Evolutionary conservation across 1,284 basidiomycete genomes (phyloP), one percentile per base, ranked within the genome.

Genomic region (Pholiota adiposa): DNA sequence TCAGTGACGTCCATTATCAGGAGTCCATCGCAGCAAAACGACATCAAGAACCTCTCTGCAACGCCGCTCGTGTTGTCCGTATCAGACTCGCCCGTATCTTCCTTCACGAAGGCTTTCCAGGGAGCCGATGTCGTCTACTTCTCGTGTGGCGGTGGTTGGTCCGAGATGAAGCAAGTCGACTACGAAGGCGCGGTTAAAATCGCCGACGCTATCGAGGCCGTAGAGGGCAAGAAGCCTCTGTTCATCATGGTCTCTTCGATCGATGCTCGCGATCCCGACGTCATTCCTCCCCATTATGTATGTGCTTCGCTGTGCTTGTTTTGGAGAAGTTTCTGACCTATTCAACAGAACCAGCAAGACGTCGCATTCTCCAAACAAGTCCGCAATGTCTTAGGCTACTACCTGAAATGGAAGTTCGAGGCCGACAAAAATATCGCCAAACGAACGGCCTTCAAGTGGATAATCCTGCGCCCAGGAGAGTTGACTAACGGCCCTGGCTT

Each of bases 161-260:
- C 88, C 87, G 0, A 87, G 33, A 90, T 86, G 0, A 83, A 83
- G 64, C 79, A 79, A 23, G 89, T 93, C 9, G 91, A 93, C 70
- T 85, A 86, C 67, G 83, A 87, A 53, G 90, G 88, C 2, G 88
- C 89, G 0, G 66, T 91, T 56, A 91, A 90, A 72, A 83, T 89
- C 0, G 92, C 87, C 67, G 88, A 91, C 65, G 90, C 88, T 0
- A 79, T 92, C 60, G 87, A 90, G 67, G 72, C 65, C 1, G 76
- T 85, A 0, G 68, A 78, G 34, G 77, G 79, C 1, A 65, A 73
- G 6, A 80, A 80, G 59, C 87, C 87, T 19, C 72, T 81, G 27
- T 70, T 92, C 46, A 78, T 92, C 40, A 71, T 90, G 52, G 82
- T 93, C 34, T 86, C 85, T 9, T 86, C 87, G 0, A 70, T 89